phyloP scores from a whole-genome alignment of 1,284 basidiomycete species.

The Psilocybe mexicana region DNA sequence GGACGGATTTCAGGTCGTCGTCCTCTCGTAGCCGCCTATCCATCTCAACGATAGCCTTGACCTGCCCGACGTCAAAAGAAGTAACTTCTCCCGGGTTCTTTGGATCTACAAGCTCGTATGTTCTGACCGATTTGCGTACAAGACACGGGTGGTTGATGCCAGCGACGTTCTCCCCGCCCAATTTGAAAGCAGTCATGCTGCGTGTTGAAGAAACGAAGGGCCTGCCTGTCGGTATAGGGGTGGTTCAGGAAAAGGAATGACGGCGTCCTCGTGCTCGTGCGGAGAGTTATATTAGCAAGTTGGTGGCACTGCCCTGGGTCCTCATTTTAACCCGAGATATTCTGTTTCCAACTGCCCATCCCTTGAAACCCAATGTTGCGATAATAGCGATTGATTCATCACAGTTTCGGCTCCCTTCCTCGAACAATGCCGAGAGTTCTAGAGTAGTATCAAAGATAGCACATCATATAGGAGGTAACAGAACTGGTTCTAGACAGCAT shows the following conservation, averaged over 20 bases:
- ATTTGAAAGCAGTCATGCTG: conserved; percentile 15
- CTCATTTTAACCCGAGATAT: not conserved
- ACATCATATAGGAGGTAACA: not conserved
- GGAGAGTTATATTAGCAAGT: not conserved
- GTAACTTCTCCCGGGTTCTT: conserved; percentile 11
- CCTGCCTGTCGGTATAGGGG: not conserved
- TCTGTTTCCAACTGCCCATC: not conserved
- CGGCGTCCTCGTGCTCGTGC: not conserved
- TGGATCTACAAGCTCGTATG: conserved; percentile 20
- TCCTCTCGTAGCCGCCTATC: conserved; percentile 16
- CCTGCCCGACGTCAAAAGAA: conserved; percentile 20
- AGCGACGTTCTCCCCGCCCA: not conserved
- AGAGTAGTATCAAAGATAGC: not conserved
- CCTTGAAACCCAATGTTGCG: not conserved
- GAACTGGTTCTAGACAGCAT: not conserved
- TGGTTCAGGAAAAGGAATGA: not conserved
- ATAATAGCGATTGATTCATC: not conserved
- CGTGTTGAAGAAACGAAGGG: not conserved
- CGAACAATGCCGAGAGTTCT: not conserved
- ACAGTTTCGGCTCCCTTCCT: not conserved
- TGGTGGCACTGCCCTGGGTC: not conserved
- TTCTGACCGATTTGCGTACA: conserved; percentile 15
- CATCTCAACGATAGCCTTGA: conserved; percentile 21
- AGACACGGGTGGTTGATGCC: conserved; percentile 16
- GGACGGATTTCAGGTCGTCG: conserved; percentile 12